These are phyloP conservation scores for Ziziphus jujuba DNA, from an alignment of 306 rosid genomes.

Conservation along the genomic window DNA sequence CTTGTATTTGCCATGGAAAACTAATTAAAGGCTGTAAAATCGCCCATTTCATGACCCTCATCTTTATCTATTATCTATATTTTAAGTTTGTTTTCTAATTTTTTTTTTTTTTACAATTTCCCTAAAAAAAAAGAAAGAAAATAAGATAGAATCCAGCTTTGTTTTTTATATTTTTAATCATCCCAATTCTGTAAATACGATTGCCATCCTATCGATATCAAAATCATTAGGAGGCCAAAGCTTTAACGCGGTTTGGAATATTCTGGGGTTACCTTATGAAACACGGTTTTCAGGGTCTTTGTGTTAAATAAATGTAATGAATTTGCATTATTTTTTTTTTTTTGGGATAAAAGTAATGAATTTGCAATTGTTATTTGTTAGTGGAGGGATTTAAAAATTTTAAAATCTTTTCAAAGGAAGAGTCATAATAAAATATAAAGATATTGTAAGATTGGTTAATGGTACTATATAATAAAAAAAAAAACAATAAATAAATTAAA, in stretches of 20 bases:
- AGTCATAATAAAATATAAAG: slow-evolving; percentile 1
- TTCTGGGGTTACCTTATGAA: slow-evolving; percentile 6
- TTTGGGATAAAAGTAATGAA: not conserved
- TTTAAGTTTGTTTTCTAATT: no score
- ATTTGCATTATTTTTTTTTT: no score
- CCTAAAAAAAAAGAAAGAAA: not conserved
- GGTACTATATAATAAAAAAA: slow-evolving; percentile 8
- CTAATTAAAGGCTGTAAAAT: no score
- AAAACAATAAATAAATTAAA: not conserved
- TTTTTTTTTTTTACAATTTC: no score
- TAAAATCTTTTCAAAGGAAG: not conserved
- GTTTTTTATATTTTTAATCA: not conserved
- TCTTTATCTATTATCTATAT: no score
- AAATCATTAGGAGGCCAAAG: not conserved
- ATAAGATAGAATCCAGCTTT: not conserved
- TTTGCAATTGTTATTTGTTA: slow-evolving; percentile 2
- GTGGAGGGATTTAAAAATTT: slow-evolving; percentile 7
- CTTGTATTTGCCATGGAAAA: not conserved
- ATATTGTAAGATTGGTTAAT: slow-evolving; percentile 18
- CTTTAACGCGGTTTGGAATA: slow-evolving; percentile 30
- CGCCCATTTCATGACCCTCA: no score
- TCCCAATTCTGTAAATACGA: not conserved
- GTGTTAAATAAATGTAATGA: not conserved
- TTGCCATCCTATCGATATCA: not conserved
- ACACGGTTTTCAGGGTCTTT: slow-evolving; percentile 25